A percentile compares a stretch with the other conserved stretches of the same genome.
Evolutionary conservation across 164 flowering plant genomes (phyloP).

Genomic region (Berberis vulgaris): DNA sequence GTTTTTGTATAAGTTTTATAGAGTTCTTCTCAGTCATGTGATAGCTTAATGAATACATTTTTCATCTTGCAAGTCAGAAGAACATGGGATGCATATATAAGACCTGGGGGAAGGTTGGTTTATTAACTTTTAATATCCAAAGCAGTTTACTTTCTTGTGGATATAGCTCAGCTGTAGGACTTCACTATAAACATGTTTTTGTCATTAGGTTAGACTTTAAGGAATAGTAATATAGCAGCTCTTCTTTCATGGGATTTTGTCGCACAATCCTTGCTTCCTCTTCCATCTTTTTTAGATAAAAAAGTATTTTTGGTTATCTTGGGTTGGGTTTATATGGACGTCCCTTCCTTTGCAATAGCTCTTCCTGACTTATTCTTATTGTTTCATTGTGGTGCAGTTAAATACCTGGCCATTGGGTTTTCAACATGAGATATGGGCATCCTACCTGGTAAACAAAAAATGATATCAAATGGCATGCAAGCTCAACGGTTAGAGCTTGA

Average conservation of each 20-base stretch:
- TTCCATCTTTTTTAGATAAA: too few relatives aligned
- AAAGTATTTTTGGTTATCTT: too few relatives aligned
- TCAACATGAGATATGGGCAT: constrained; percentile 86
- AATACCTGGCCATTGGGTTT: constrained; percentile 89
- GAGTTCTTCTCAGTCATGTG: neutral
- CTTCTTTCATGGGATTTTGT: too few relatives aligned
- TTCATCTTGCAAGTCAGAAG: constrained; percentile 65
- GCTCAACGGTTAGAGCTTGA: too few relatives aligned
- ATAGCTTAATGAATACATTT: constrained; percentile 2
- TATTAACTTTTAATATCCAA: neutral
- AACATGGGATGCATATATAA: constrained; percentile 88
- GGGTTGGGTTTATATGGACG: too few relatives aligned
- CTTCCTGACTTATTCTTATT: neutral
- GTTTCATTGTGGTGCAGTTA: constrained; percentile 46
- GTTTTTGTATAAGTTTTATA: neutral
- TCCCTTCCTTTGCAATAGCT: too few relatives aligned
- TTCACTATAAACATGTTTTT: too few relatives aligned
- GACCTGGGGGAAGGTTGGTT: constrained; percentile 89
- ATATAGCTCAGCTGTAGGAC: neutral
- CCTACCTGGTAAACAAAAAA: constrained; percentile 50
- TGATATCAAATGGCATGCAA: too few relatives aligned
- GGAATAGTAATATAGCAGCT: too few relatives aligned
- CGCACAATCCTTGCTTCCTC: too few relatives aligned
- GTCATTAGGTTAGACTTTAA: too few relatives aligned
- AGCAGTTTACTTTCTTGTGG: neutral